Evolutionary conservation across 305 asterid species (phyloP), one percentile per base, ranked within the genome.

Genomic region (Fraxinus paxiana): DNA sequence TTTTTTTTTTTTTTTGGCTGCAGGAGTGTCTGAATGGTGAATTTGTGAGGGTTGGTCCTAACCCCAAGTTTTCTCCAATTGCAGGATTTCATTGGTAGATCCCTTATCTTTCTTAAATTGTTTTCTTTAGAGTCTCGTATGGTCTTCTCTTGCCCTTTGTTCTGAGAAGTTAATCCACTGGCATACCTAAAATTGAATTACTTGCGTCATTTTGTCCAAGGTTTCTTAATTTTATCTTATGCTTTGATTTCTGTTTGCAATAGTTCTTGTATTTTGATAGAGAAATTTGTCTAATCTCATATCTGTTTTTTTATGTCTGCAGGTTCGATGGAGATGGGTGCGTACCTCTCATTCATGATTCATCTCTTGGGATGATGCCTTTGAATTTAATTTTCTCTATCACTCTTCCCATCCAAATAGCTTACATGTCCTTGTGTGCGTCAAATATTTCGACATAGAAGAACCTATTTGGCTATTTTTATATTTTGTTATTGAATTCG

Each of bases 241-340:
- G 51, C 69, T 78, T 76, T 51, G 33, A 12, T 82, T 46, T 22
- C 33, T 56, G 56, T 38, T 71, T 74, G 61, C 7, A 30, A 63
- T 56, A 33, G 67, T 85, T 83, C 35, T 43, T 37, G 76, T 81
- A 74, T 70, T 79, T 83, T 31, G 41, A 20, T 41, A 26, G 74
- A 30, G 18, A 15, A 28, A 69, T 15, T 22, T 69, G 41, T 1
- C 82, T 78, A 77, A 85, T 86, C 33, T 74, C 59, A 46, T 77
- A 17, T 80, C 56, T 38, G 1, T 76, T 41, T 83, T 79, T 77
- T 79, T 30, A 59, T 80, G 54, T 84, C 34, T 90, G 88, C 97
- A 94, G 99, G 99, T 94, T 96, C 81, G 99, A 96, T 79, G 99
- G 99, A 86, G 99, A 96, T 87, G 99, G 99, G 99, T 96, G 84